Percentiles rank a stretch among this genome's conserved stretches.
These are phyloP conservation scores for Fusarium bulbicola DNA, from an alignment of 2,329 filamentous ascomycete species.

Conservation along the genomic window DNA sequence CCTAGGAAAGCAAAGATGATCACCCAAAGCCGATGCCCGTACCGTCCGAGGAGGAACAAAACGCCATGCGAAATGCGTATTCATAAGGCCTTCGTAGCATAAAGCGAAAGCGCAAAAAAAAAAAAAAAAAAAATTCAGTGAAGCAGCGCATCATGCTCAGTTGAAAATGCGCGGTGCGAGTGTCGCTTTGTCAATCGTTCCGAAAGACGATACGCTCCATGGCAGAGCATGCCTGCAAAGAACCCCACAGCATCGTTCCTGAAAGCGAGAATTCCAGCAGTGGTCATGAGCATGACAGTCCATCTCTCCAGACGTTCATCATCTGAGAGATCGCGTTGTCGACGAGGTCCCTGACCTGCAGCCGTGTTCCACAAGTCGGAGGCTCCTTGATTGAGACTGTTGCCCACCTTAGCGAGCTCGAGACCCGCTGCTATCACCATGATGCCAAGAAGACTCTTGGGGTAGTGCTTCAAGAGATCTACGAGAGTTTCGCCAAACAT, in stretches of 20 bases:
- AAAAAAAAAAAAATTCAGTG: constrained; percentile 19
- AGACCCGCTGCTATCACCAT: constrained; percentile 92
- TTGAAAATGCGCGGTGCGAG: constrained; percentile 26
- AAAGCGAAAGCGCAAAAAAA: neutral
- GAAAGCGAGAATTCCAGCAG: constrained; percentile 83
- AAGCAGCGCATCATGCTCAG: constrained; percentile 46
- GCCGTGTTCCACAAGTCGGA: constrained; percentile 65
- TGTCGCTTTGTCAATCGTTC: constrained; percentile 55
- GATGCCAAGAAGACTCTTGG: constrained; percentile 79
- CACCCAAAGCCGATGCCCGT: neutral
- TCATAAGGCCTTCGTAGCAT: neutral
- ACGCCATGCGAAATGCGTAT: neutral
- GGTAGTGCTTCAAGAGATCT: constrained; percentile 75
- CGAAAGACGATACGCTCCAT: constrained; percentile 69
- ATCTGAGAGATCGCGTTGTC: constrained; percentile 66
- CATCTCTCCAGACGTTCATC: constrained; percentile 78
- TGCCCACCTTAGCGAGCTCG: constrained; percentile 86
- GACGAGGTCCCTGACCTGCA: constrained; percentile 53
- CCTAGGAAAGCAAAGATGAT: neutral
- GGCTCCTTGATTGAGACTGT: constrained; percentile 80
- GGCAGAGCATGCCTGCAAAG: constrained; percentile 80
- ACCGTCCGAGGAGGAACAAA: neutral
- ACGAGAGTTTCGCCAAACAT: constrained; percentile 80
- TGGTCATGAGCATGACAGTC: constrained; percentile 90
- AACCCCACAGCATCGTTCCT: constrained; percentile 92